Evolutionary conservation across 2,329 filamentous ascomycete species (phyloP).

Genomic region (Gremmenia infestans): DNA sequence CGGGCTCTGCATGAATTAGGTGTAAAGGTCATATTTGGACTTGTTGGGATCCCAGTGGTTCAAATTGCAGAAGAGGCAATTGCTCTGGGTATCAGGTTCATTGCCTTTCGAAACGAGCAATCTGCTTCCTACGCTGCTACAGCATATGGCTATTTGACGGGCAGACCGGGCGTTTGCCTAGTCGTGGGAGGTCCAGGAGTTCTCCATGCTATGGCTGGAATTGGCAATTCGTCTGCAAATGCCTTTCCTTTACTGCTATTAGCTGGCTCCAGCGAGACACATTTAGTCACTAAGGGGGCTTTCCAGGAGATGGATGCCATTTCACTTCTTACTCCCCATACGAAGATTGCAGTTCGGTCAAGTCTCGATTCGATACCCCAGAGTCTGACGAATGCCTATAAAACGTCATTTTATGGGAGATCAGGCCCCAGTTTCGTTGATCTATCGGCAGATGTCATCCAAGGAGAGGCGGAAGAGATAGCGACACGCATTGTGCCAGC

Average conservation of each 20-base stretch:
- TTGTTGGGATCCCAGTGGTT: slow-evolving; percentile 37
- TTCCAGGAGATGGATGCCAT: slow-evolving; percentile 56
- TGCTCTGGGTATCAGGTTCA: slow-evolving; percentile 51
- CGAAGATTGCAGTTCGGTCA: slow-evolving; percentile 45
- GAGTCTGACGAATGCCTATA: slow-evolving; percentile 46
- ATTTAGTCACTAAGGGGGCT: slow-evolving; percentile 46
- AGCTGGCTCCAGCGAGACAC: slow-evolving; percentile 48
- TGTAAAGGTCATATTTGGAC: slow-evolving; percentile 28
- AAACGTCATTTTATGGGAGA: slow-evolving; percentile 48
- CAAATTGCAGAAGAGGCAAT: slow-evolving; percentile 54
- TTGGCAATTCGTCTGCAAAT: slow-evolving; percentile 48
- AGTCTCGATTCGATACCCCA: slow-evolving; percentile 41
- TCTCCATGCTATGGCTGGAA: slow-evolving; percentile 52
- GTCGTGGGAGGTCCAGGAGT: slow-evolving; percentile 56
- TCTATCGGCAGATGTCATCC: slow-evolving; percentile 51
- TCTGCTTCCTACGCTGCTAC: slow-evolving; percentile 53
- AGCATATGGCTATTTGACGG: slow-evolving; percentile 54
- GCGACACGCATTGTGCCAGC: slow-evolving; percentile 27
- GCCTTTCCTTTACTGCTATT: slow-evolving; percentile 50
- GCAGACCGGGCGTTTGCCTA: slow-evolving; percentile 50
- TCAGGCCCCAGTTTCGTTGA: slow-evolving; percentile 50
- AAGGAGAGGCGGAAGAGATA: slow-evolving; percentile 33
- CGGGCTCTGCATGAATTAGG: slow-evolving; percentile 25
- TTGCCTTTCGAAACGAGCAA: slow-evolving; percentile 55
- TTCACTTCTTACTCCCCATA: slow-evolving; percentile 46